Base-by-base conservation (phyloP, 306 rosid genomes). In the Trifolium repens region DNA sequence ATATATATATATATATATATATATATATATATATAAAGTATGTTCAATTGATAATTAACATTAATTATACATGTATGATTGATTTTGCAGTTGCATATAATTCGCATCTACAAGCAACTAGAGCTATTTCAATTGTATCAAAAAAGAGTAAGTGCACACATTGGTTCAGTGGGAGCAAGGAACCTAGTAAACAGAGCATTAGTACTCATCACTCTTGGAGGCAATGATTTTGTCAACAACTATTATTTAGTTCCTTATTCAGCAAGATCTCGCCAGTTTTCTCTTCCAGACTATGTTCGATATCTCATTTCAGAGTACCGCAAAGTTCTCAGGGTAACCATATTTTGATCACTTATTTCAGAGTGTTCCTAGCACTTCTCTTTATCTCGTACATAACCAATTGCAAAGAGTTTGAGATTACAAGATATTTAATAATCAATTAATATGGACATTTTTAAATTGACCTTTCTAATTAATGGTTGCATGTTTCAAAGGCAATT, bases 191-290 rank as follows among this genome's bases (percentile, higher is more conserved):
- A 87, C 69, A 53, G 74, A 53, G 92, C 91, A 34, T 85, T 93
- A 0, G 71, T 80, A 9, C 93, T 93, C 69, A 86, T 93, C 61
- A 93, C 96, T 22, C 89, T 90, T 8, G 98, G 98, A 4, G 98
- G 98, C 49, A 93, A 93, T 35, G 98, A 93, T 71, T 93, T 93
- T 71, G 98, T 93, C 26, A 93, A 93, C 89, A 93, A 93, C 64
- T 93, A 89, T 78, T 93, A 90, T 70, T 78, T 90, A 78, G 86
- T 93, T 3, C 98, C 96, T 2, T 90, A 40, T 82, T 93, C 96
- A 1, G 90, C 90, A 16, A 89, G 98, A 85, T 93, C 97, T 73
- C 97, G 96, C 37, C 96, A 92, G 30, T 92, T 71, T 62, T 58
- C 97, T 68, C 97, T 92, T 27, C 97, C 97, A 0, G 89, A 92